A percentile compares a stretch with the other conserved stretches of the same genome.
These are phyloP conservation scores for Plectosphaerella cucumerina DNA, from an alignment of 2,329 filamentous ascomycete genomes.

Conservation along the genomic window DNA sequence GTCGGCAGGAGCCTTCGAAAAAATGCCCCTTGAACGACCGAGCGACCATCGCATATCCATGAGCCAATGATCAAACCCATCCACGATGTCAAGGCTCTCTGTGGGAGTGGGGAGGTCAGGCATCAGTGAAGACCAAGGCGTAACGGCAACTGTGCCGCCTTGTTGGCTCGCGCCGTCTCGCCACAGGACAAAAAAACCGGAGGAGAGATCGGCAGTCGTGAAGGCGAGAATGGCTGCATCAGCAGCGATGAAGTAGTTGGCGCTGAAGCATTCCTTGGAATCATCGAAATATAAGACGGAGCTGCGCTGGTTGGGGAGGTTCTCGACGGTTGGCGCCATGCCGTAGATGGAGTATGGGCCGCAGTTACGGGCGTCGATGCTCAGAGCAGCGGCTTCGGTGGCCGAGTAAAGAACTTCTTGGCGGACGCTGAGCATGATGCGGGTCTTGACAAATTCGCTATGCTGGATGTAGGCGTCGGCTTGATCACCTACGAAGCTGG, in stretches of 20 bases:
- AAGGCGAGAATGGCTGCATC: background rate
- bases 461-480: background rate
- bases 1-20: too few species aligned
- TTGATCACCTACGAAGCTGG: background rate
- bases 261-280: too few species aligned
- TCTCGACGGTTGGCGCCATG: background rate
- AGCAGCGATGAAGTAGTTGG: background rate
- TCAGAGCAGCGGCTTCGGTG: background rate
- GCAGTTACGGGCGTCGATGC: background rate
- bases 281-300: background rate
- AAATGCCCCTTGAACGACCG: background rate
- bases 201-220: background rate
- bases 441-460: background rate
- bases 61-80: too few species aligned
- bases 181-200: background rate
- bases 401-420: background rate
- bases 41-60: too few species aligned
- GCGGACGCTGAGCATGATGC: background rate
- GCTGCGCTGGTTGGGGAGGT: background rate
- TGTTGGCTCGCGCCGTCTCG: background rate
- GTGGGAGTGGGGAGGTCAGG: too few species aligned
- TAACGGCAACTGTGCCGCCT: background rate
- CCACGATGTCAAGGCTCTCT: too few species aligned
- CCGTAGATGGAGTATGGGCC: background rate
- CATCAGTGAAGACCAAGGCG: background rate